Conservation (phyloP, 768 basidiomycete species). For the Boletus pseudo-olivaceus region DNA sequence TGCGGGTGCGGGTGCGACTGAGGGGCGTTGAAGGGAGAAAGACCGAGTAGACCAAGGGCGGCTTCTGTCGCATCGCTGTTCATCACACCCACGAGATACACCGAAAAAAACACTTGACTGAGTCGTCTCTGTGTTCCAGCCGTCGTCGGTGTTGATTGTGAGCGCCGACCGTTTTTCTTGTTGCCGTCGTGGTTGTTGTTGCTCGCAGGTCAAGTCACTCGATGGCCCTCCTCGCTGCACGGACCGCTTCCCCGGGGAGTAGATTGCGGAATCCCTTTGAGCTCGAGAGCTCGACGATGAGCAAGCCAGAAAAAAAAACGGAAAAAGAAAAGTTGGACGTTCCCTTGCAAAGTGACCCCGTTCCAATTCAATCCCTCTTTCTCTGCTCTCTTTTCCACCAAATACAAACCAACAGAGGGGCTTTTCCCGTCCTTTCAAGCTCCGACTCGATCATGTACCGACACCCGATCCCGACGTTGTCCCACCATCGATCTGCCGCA, state of each 20-base stretch:
- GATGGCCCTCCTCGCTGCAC: slow-evolving; percentile 5
- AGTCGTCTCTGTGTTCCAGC: slow-evolving; percentile 6
- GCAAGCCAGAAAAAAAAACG: slow-evolving; percentile 4
- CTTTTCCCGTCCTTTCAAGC: slow-evolving; percentile 14
- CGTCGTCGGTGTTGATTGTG: slow-evolving; percentile 12
- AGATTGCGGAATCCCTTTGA: slow-evolving; percentile 3
- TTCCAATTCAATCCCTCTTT: slow-evolving; percentile 13
- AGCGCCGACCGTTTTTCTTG: slow-evolving; percentile 17
- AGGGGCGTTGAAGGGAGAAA: slow-evolving; percentile 38
- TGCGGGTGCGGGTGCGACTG: slow-evolving; percentile 26
- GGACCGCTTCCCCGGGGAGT: not conserved
- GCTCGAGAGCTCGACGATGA: slow-evolving; percentile 19
- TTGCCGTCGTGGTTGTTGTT: slow-evolving; percentile 6
- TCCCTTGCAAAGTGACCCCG: slow-evolving; percentile 19
- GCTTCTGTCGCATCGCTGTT: slow-evolving; percentile 58
- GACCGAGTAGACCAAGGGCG: slow-evolving; percentile 54
- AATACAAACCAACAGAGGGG: slow-evolving; percentile 30
- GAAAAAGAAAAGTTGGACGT: slow-evolving; percentile 16
- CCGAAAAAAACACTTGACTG: slow-evolving; percentile 5
- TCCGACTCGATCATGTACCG: slow-evolving; percentile 16
- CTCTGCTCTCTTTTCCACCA: slow-evolving; percentile 20
- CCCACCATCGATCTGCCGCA: too few relatives aligned
- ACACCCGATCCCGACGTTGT: too few relatives aligned
- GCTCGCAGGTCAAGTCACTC: not conserved
- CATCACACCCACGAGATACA: slow-evolving; percentile 31